These are phyloP conservation scores for Globisporangium mamillatum DNA, from an alignment of 352 stramenopile species.

Conservation along the genomic window DNA sequence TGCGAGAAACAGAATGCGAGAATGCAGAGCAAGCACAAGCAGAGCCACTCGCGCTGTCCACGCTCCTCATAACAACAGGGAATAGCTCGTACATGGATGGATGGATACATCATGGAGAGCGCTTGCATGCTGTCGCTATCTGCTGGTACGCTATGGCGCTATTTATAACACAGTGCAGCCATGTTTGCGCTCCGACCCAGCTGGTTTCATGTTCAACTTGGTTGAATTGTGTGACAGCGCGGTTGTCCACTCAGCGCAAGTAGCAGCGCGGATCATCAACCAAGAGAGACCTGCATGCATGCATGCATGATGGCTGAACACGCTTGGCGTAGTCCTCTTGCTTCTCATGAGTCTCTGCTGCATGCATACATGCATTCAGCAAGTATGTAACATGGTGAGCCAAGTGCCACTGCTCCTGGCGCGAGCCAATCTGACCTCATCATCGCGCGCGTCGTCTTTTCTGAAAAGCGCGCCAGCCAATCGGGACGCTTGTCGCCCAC, in stretches of 20 bases:
- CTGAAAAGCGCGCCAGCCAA: background rate
- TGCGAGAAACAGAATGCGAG: background rate
- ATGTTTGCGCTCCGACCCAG: background rate
- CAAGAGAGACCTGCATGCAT: too few species aligned
- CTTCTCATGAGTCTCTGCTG: too few species aligned
- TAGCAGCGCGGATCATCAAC: too few species aligned
- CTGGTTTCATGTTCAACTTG: constrained; percentile 8
- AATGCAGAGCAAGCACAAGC: background rate
- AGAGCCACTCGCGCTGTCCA: background rate
- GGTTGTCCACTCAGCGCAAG: background rate
- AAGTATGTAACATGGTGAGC: background rate
- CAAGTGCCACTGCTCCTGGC: background rate
- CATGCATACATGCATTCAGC: too few species aligned
- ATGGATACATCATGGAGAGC: background rate
- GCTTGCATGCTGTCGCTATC: background rate
- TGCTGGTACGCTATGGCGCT: background rate
- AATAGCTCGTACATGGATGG: background rate
- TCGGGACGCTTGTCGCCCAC: background rate
- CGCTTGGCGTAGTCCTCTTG: too few species aligned
- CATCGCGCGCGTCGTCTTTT: background rate
- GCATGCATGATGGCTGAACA: too few species aligned
- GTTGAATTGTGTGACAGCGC: background rate
- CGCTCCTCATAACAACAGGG: background rate
- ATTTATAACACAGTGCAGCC: constrained; percentile 5
- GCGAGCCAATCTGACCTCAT: background rate